A percentile compares a stretch with the other conserved stretches of the same genome.
These are phyloP conservation scores for Choiromyces venosus DNA, from an alignment of 495 filamentous ascomycete genomes.

Conservation along the genomic window DNA sequence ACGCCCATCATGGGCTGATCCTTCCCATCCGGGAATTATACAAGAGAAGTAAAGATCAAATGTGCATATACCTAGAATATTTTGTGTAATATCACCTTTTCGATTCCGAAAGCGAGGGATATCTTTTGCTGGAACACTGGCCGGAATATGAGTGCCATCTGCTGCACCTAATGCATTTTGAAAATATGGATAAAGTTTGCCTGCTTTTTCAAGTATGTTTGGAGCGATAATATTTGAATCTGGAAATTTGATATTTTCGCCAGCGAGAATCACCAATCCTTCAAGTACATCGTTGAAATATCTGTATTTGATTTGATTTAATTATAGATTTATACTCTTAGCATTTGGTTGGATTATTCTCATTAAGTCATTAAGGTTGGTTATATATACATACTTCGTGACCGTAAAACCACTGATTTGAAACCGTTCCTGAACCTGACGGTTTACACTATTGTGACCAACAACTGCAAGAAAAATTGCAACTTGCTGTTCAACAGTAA, in stretches of 20 bases:
- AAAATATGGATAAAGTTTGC: slow-evolving; percentile 18
- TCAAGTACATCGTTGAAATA: slow-evolving; percentile 1
- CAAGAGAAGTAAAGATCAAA: slow-evolving; percentile 16
- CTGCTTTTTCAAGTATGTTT: neutral
- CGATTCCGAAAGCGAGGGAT: slow-evolving; percentile 13
- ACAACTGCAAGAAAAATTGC: slow-evolving; percentile 8
- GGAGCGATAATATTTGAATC: neutral
- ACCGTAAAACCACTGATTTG: slow-evolving; percentile 3
- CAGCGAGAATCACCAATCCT: neutral
- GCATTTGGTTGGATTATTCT: too few relatives aligned
- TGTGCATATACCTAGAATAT: slow-evolving; percentile 14
- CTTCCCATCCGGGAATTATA: slow-evolving; percentile 22
- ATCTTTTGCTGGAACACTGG: neutral
- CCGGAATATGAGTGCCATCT: slow-evolving; percentile 26
- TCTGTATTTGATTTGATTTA: too few relatives aligned
- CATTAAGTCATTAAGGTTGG: too few relatives aligned
- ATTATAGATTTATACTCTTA: too few relatives aligned
- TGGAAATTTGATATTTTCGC: too few relatives aligned
- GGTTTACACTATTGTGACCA: neutral
- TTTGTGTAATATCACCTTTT: slow-evolving; percentile 16
- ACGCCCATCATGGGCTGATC: slow-evolving; percentile 15
- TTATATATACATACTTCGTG: neutral
- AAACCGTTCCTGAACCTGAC: neutral
- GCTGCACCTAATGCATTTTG: slow-evolving; percentile 19
- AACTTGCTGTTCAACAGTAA: neutral